Evolutionary conservation across 1,284 basidiomycete species (phyloP).

Genomic region (Leccinum huronense): DNA sequence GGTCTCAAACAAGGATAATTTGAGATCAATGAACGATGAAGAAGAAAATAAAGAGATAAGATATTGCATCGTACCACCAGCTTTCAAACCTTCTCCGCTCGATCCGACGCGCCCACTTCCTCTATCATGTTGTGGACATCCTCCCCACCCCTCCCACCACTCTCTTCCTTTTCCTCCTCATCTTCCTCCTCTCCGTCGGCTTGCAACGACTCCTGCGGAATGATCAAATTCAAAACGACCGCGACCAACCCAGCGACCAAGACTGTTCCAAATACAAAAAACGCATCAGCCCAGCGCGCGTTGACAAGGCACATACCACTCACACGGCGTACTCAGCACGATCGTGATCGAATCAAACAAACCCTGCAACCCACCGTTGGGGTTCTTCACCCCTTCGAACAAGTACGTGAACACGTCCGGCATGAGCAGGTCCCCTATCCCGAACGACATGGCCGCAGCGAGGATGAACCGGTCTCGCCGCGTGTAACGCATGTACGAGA

Average conservation of each 20-base stretch:
- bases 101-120: constrained; percentile 6
- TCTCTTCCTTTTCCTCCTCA: constrained; percentile 15
- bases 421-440: constrained; percentile 67
- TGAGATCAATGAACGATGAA: neutral
- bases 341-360: constrained; percentile 80
- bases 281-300: constrained; percentile 20
- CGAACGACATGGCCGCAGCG: constrained; percentile 69
- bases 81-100: neutral
- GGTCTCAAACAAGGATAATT: neutral
- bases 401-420: constrained; percentile 63
- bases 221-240: constrained; percentile 60
- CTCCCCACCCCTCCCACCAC: constrained; percentile 22
- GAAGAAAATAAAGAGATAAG: neutral
- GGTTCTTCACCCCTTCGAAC: constrained; percentile 61
- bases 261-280: constrained; percentile 38
- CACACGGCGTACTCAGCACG: constrained; percentile 74
- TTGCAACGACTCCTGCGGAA: constrained; percentile 47
- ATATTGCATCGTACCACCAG: neutral
- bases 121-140: constrained; percentile 30
- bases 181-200: constrained; percentile 27
- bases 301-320: constrained; percentile 30
- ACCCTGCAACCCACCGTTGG: constrained; percentile 62
- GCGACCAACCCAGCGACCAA: constrained; percentile 67
- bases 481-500: constrained; percentile 64
- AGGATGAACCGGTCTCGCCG: constrained; percentile 78